Conservation (phyloP, 192 early-diverging fungal genomes). For the Cetraspora pellucida region DNA sequence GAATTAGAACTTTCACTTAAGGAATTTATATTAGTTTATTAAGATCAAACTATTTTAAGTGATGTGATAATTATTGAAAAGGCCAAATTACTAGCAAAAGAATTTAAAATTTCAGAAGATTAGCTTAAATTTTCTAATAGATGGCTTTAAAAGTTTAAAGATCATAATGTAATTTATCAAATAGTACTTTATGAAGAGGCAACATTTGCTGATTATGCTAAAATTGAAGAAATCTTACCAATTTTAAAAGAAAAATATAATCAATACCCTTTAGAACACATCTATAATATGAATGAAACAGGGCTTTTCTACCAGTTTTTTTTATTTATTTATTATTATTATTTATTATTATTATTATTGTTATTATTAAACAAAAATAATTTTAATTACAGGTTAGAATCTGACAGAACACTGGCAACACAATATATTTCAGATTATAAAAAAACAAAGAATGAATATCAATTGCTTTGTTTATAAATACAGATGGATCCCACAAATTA, state of each 20-base stretch:
- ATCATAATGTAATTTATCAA: constrained; percentile 38
- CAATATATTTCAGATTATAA: not conserved
- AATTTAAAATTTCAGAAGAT: too few species aligned
- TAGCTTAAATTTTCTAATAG: too few species aligned
- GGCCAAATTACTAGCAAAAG: too few species aligned
- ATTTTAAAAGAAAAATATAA: constrained; percentile 10
- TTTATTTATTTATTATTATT: too few species aligned
- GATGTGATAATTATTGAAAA: constrained; percentile 37
- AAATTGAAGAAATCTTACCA: not conserved
- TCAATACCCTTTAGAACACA: constrained; percentile 19
- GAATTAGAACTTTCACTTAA: constrained; percentile 37
- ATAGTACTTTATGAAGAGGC: constrained; percentile 19
- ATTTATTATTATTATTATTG: too few species aligned
- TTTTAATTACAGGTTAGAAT: constrained; percentile 8
- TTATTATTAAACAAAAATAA: too few species aligned
- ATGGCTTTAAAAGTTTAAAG: too few species aligned
- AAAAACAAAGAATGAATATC: constrained; percentile 24
- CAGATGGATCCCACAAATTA: constrained; percentile 30
- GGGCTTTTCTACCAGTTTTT: constrained; percentile 17
- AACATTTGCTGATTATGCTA: not conserved
- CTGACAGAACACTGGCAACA: constrained; percentile 16
- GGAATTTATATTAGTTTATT: constrained; percentile 35
- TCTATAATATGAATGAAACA: constrained; percentile 32
- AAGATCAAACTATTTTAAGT: constrained; percentile 19
- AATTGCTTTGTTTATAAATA: constrained; percentile 28